Conservation (phyloP, 2,329 filamentous ascomycete species). For the Fusarium begoniae region DNA sequence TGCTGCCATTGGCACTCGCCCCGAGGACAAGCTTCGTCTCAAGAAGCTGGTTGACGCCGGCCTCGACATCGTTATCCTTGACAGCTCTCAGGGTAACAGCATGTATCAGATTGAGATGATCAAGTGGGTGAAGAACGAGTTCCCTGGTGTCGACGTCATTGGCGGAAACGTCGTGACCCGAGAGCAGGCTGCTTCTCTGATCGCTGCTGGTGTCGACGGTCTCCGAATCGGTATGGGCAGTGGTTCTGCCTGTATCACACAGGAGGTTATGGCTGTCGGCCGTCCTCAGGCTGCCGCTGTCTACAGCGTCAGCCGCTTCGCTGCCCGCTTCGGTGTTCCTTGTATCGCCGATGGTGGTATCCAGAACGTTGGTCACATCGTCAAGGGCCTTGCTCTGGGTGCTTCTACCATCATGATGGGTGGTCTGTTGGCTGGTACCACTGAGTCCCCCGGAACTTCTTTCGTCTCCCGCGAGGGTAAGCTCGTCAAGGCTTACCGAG, state of each 20-base stretch:
- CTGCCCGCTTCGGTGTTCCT: conserved; percentile 91
- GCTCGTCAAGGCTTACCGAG: conserved; percentile 98
- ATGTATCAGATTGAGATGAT: conserved; percentile 99
- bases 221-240: conserved; percentile 99
- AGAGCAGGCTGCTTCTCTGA: conserved; percentile 91
- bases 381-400: conserved; percentile 95
- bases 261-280: conserved; percentile 99
- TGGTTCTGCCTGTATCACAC: conserved; percentile 97
- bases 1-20: conserved; percentile 93
- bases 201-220: conserved; percentile 93
- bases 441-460: conserved; percentile 95
- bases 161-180: conserved; percentile 98
- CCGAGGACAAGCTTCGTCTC: conserved; percentile 89
- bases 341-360: conserved; percentile 98
- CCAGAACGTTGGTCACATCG: conserved; percentile 98
- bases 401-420: conserved; percentile 99
- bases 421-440: conserved; percentile 94
- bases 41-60: conserved; percentile 92
- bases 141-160: conserved; percentile 90
- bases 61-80: conserved; percentile 92
- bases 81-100: conserved; percentile 97
- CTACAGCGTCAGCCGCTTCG: conserved; percentile 88
- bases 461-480: conserved; percentile 97
- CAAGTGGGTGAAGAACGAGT: conserved; percentile 90
- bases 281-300: conserved; percentile 95